Base-by-base conservation (phyloP, 2,329 filamentous ascomycete genomes). In the Sordariomycetes sp. region DNA sequence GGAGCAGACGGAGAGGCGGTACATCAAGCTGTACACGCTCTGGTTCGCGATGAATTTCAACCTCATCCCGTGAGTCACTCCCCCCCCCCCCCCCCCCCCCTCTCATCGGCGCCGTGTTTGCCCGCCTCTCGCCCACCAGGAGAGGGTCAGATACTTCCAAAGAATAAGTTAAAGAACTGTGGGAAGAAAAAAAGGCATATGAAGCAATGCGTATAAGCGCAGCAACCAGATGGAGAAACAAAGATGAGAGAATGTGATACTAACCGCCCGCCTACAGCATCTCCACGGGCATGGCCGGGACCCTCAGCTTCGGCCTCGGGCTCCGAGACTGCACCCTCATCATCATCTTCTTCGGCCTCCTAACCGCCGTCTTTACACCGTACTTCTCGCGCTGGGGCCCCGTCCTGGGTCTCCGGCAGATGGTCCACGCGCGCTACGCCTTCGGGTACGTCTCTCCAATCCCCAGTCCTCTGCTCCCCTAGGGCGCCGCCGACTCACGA, bases 301-400 rank as follows among this genome's bases (percentile, higher is more conserved):
- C 75, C 3, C 64, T 72, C 24, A 72, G 72, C 45, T 65, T 63
- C 51, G 73, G 72, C 0, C 65, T 77, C 13, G 69, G 68, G 52
- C 65, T 78, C 4, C 66, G 71, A 56, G 71, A 74, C 55, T 66
- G 69, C 20, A 67, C 73, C 1, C 65, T 77, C 2, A 66, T 75
- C 13, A 76, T 76, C 52, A 61, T 77, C 12, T 77, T 77, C 65
- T 76, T 77, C 64, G 70, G 67, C 7, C 60, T 76, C 17, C 54
- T 74, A 8, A 70, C 68, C n/a, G 69, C 70, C 1, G 60, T 74
- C 2, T 68, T 71, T 13, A 54, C 61, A 0, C 69, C 73, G 12
- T 75, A 70, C 56, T 60, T 76, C 53, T 70, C 70, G 6, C 74
- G 69, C 0, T 66, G 73, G 58, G 73, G 73, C 0, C 72, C 74